Evolutionary conservation across 768 basidiomycete genomes (phyloP).

Genomic region (Mycena vitilis): DNA sequence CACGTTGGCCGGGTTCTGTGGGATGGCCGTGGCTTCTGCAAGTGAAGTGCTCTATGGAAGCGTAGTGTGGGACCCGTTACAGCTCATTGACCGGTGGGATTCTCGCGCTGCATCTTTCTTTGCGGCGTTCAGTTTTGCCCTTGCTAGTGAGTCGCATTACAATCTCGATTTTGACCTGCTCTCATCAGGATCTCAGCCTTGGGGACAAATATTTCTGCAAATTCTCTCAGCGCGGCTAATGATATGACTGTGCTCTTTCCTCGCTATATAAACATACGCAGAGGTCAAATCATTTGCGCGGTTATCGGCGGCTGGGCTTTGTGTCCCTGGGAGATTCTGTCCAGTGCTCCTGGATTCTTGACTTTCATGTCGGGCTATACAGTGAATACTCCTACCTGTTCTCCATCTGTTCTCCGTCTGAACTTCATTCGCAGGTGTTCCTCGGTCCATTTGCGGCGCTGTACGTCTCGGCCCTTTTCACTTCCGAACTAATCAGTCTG

Average conservation of each 20-base stretch:
- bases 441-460: slow-evolving; percentile 88
- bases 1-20: slow-evolving; percentile 81
- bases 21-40: slow-evolving; percentile 84
- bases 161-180: not conserved
- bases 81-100: slow-evolving; percentile 83
- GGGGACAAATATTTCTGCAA: slow-evolving; percentile 82
- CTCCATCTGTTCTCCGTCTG: not conserved
- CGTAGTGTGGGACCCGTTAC: slow-evolving; percentile 78
- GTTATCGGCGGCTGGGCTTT: slow-evolving; percentile 86
- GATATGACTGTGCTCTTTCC: slow-evolving; percentile 87
- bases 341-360: slow-evolving; percentile 74
- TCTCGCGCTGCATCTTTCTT: slow-evolving; percentile 87
- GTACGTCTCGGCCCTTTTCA: slow-evolving; percentile 50
- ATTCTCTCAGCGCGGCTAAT: slow-evolving; percentile 78
- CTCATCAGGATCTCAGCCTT: slow-evolving; percentile 49
- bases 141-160: slow-evolving; percentile 58
- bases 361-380: slow-evolving; percentile 87
- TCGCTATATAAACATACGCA: slow-evolving; percentile 81
- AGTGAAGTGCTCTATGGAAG: slow-evolving; percentile 78
- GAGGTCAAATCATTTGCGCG: slow-evolving; percentile 85
- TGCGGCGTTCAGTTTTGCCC: slow-evolving; percentile 75
- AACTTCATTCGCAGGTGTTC: slow-evolving; percentile 56
- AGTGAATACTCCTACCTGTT: slow-evolving; percentile 36
- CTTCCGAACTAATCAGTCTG: not conserved
- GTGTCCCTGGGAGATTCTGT: slow-evolving; percentile 90